Base-by-base conservation (phyloP, 306 rosid species). In the Abrus precatorius region DNA sequence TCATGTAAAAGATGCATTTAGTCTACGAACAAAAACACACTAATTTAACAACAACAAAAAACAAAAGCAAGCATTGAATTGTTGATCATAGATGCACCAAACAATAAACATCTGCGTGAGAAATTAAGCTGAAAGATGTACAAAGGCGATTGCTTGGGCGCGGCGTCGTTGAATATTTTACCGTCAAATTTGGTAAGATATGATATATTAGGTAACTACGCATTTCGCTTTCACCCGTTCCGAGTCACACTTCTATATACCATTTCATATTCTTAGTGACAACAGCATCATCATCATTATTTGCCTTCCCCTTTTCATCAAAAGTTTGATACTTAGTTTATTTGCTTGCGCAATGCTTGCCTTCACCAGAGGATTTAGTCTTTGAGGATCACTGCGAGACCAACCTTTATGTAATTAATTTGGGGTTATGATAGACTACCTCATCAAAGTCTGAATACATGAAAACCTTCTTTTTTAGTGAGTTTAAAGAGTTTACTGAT, bases 201-300 rank as follows among this genome's bases (percentile, higher is more conserved):
- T 20, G 27, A 60, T 36, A 34, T 33, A 81, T 47, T 41, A 45
- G 55, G 61, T 14, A 57, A 53, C 56, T 30, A 44, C 66, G 44
- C 36, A 44, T 6, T 83, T 79, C 13, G 43, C 72, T 2, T 80
- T 50, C 3, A 61, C 12, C 34, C 75, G 56, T 80, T 38, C 40
- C 20, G 36, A 0, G 69, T 47, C 6, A 52, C 49, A 50, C 62
- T 82, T 80, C 30, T 10, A 29, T 54, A 33, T 75, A 64, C 75
- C 63, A 82, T 84, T 78, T 80, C 84, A 81, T 59, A 56, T 82
- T 81, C 79, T 81, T 27, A 52, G 75, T 74, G 82, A 76, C 90
- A 82, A 80, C 81, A 82, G 28, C 79, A 72, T 68, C 74, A 69
- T 65, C 77, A 47, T 55, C 70, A 43, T 74, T 54, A 69, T 59